Evolutionary conservation across 1,284 basidiomycete species (phyloP).

Genomic region (Leucoagaricus sp.): DNA sequence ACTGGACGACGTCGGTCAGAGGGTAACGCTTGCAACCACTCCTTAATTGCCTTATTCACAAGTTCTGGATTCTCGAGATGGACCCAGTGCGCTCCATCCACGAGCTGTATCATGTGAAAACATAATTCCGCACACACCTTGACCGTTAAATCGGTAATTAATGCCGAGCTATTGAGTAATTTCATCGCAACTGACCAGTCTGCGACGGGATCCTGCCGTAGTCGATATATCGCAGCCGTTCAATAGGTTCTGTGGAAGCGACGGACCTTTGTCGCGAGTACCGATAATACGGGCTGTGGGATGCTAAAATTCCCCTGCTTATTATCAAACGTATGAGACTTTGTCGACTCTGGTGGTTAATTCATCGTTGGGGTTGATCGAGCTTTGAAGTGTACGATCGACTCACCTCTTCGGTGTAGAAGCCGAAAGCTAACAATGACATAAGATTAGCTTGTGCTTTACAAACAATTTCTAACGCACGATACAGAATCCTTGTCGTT

Average conservation of each 20-base stretch:
- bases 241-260: background rate
- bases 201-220: constrained; percentile 59
- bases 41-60: constrained; percentile 43
- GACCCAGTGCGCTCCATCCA: constrained; percentile 55
- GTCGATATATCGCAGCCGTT: background rate
- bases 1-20: background rate
- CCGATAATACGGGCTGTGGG: constrained; percentile 54
- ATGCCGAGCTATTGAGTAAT: constrained; percentile 43
- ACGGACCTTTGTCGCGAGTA: constrained; percentile 53
- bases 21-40: constrained; percentile 22
- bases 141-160: constrained; percentile 52
- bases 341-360: constrained; percentile 46
- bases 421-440: constrained; percentile 46
- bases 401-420: constrained; percentile 53
- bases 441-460: background rate
- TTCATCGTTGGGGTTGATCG: background rate
- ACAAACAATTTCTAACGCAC: constrained; percentile 43
- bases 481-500: constrained; percentile 57
- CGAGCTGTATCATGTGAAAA: background rate
- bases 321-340: constrained; percentile 51
- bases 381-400: background rate
- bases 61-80: constrained; percentile 55
- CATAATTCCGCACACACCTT: constrained; percentile 36
- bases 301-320: constrained; percentile 61
- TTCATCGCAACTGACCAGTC: constrained; percentile 52